phyloP scores from a whole-genome alignment of 169 alveolate species.

The Eimeria falciformis region DNA sequence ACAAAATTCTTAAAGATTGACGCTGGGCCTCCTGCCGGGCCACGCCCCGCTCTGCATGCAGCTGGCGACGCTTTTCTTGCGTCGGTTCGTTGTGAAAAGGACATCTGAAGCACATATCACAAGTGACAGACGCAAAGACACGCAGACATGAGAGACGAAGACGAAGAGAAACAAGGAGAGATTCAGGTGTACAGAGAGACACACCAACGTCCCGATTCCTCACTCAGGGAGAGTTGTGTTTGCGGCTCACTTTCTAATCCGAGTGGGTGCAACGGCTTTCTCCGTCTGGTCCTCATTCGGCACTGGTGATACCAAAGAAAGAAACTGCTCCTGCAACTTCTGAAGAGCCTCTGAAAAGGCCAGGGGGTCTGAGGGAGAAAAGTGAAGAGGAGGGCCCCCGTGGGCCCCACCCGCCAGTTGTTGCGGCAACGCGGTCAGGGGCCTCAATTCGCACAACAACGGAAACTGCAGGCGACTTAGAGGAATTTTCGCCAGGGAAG shows the following conservation, averaged over 20 bases:
- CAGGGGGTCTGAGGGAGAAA: conserved; percentile 20
- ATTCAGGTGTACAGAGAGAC: too few relatives aligned
- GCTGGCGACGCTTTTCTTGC: not conserved
- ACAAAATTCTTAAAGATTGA: not conserved
- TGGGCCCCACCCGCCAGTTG: not conserved
- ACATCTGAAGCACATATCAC: not conserved
- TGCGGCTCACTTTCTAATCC: not conserved
- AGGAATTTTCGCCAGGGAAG: not conserved
- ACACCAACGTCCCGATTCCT: not conserved
- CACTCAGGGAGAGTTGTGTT: not conserved
- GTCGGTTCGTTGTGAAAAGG: not conserved
- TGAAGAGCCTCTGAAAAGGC: conserved; percentile 31
- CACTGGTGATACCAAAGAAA: not conserved
- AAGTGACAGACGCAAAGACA: not conserved
- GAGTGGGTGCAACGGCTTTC: not conserved
- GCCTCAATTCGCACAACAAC: not conserved
- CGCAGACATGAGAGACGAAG: not conserved
- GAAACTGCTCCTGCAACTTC: not conserved
- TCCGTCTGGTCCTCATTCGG: not conserved
- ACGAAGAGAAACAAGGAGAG: not conserved
- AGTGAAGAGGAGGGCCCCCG: not conserved
- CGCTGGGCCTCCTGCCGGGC: not conserved
- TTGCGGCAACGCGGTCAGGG: not conserved
- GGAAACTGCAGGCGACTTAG: conserved; percentile 1
- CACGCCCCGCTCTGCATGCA: not conserved